A percentile compares a stretch with the other conserved stretches of the same genome.
Evolutionary conservation across 148 eudicot genomes (phyloP).

Genomic region (Camellia granthamiana): DNA sequence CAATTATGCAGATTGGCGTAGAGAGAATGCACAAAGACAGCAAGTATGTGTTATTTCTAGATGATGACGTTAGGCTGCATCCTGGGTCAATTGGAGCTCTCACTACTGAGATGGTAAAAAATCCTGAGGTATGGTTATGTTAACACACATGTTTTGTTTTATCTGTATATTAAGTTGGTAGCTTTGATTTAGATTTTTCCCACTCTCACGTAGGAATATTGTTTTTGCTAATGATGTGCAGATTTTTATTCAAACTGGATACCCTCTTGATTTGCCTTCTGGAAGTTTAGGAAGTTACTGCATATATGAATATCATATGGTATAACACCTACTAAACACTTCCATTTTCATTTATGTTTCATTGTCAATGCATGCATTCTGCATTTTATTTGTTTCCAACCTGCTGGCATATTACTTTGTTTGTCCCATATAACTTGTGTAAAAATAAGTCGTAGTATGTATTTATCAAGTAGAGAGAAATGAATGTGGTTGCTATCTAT

Average conservation of each 20-base stretch:
- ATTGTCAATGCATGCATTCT: not conserved
- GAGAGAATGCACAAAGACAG: conserved; percentile 91
- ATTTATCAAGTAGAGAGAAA: not conserved
- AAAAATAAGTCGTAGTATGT: not conserved
- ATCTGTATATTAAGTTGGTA: not conserved
- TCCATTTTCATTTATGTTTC: not conserved
- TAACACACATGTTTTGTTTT: conserved; percentile 2
- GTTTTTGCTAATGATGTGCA: conserved; percentile 33
- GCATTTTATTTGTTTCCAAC: conserved; percentile 4
- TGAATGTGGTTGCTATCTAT: not conserved
- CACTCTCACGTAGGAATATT: not conserved
- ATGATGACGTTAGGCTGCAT: conserved; percentile 96
- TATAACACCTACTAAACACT: conserved; percentile 16
- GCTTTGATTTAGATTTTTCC: not conserved
- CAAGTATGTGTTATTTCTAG: conserved; percentile 92
- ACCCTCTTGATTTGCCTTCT: conserved; percentile 96
- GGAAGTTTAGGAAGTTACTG: conserved; percentile 99
- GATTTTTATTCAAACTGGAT: conserved; percentile 99
- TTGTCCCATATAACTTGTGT: not conserved
- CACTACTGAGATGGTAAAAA: conserved; percentile 89
- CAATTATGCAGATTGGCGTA: conserved; percentile 69
- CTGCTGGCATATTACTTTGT: not conserved
- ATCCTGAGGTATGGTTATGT: conserved; percentile 61
- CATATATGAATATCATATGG: conserved; percentile 98
- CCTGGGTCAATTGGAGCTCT: conserved; percentile 98